Base-by-base conservation (phyloP, 2,329 filamentous ascomycete genomes). In the Hirsutella rhossiliensis region DNA sequence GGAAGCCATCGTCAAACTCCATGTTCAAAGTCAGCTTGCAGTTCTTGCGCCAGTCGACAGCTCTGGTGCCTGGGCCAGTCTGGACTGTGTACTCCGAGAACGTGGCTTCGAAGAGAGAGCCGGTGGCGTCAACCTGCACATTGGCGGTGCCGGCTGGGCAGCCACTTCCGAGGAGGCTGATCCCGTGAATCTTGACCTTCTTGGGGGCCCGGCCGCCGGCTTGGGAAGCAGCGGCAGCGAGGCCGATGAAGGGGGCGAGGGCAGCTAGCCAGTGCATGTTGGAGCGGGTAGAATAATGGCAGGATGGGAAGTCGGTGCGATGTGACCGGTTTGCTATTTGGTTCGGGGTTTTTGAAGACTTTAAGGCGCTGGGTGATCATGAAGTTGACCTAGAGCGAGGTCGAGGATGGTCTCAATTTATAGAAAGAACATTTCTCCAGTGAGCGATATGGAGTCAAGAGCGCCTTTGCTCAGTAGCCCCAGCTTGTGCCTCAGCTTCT, bases 11-110 rank as follows among this genome's bases (percentile, higher is more conserved):
- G 15, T 50, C 44, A 47, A 54, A 56, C 38, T 55, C 45, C 42
- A 54, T 45, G 44, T 56, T 56, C 11, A 56, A 31, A n/a, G 49
- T 55, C 20, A 56, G 43, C 50, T 54, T 55, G 51, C 54, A 56
- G 47, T 56, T 55, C 47, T 53, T 55, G 23, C 54, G 52, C 53
- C 51, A 54, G 42, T 49, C 51, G 36, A 46, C 48, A 0, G n/a
- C n/a, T n/a, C n/a, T n/a, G n/a, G n/a, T n/a, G n/a, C n/a, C n/a
- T n/a, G 52, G 52, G 12, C 53, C 54, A 11, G 53, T 53, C 45
- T 54, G 40, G 41, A 56, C 50, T 38, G 50, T 47, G 45, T 56
- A 56, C 15, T 30, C 9, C 13, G 53, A 55, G 42, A 56, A 55
- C 41, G 52, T 54, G n/a, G 49, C 53, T 42, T 56, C 53, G 29